Evolutionary conservation across 345 rosid species (phyloP).

Genomic region (Cardamine occulta): DNA sequence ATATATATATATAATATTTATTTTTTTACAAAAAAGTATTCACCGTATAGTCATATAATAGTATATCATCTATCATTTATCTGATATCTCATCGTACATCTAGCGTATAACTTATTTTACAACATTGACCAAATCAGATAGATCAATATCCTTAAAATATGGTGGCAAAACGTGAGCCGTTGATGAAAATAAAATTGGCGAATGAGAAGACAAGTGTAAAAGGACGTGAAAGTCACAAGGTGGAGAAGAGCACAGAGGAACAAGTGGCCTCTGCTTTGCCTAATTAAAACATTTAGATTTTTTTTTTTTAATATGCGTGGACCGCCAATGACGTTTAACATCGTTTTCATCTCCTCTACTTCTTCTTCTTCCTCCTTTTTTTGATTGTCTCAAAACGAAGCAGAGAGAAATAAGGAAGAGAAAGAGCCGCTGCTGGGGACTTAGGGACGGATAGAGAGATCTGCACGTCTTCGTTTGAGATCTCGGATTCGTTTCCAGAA

Average conservation of each 20-base stretch:
- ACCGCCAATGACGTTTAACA: conserved; percentile 42
- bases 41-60: too few species aligned
- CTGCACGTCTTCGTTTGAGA: conserved; percentile 17
- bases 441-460: conserved; percentile 12
- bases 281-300: conserved; percentile 12
- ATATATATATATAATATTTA: too few species aligned
- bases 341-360: conserved; percentile 14
- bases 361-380: conserved; percentile 1
- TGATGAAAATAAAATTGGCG: conserved; percentile 12
- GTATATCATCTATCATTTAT: too few species aligned
- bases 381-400: background rate
- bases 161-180: conserved; percentile 27
- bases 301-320: conserved; percentile 23
- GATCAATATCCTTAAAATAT: background rate
- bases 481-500: conserved; percentile 20
- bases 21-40: too few species aligned
- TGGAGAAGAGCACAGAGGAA: conserved; percentile 26
- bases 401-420: conserved; percentile 20
- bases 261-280: conserved; percentile 30
- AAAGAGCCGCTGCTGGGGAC: conserved; percentile 21
- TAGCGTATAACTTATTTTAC: too few species aligned
- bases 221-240: background rate
- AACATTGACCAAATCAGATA: background rate
- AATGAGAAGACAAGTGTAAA: conserved; percentile 21
- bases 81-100: too few species aligned